phyloP scores from a whole-genome alignment of 176 grass and related monocot species.

The Tillandsia fasciculata region DNA sequence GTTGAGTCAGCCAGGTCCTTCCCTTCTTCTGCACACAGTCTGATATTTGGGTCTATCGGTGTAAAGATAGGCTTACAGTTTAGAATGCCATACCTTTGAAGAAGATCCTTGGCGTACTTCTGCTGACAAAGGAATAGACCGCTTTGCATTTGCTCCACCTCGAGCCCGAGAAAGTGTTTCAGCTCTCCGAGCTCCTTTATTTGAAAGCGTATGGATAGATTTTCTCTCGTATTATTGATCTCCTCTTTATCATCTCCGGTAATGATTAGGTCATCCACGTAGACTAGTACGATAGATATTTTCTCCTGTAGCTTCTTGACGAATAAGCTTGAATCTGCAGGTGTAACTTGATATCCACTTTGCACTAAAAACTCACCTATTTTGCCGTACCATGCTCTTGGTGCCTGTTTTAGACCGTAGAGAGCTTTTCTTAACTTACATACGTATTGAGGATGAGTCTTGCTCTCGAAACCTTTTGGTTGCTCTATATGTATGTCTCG shows the following conservation, averaged over 20 bases:
- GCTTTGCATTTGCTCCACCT: constrained; percentile 3
- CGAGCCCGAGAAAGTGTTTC: constrained; percentile 13
- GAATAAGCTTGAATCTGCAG: neutral
- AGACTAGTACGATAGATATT: neutral
- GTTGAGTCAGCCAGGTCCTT: constrained; percentile 1
- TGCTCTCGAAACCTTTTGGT: too few relatives aligned
- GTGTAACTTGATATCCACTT: too few relatives aligned
- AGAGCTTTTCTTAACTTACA: too few relatives aligned
- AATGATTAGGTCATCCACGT: constrained; percentile 5
- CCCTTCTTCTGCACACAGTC: too few relatives aligned
- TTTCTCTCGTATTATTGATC: constrained; percentile 8
- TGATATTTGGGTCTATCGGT: too few relatives aligned
- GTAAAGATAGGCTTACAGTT: too few relatives aligned
- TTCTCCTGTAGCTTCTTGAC: neutral
- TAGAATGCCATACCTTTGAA: neutral
- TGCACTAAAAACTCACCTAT: too few relatives aligned
- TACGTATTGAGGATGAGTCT: too few relatives aligned
- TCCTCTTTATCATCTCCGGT: constrained; percentile 4
- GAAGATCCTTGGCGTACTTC: constrained; percentile 15
- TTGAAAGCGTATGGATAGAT: constrained; percentile 6
- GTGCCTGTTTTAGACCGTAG: too few relatives aligned
- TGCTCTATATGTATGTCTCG: too few relatives aligned
- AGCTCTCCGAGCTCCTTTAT: constrained; percentile 27
- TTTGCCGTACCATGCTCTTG: too few relatives aligned
- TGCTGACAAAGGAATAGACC: constrained; percentile 15